Evolutionary conservation across 495 filamentous ascomycete genomes (phyloP), one percentile per base, ranked within the genome.

Genomic region (Aspergillus diversus): DNA sequence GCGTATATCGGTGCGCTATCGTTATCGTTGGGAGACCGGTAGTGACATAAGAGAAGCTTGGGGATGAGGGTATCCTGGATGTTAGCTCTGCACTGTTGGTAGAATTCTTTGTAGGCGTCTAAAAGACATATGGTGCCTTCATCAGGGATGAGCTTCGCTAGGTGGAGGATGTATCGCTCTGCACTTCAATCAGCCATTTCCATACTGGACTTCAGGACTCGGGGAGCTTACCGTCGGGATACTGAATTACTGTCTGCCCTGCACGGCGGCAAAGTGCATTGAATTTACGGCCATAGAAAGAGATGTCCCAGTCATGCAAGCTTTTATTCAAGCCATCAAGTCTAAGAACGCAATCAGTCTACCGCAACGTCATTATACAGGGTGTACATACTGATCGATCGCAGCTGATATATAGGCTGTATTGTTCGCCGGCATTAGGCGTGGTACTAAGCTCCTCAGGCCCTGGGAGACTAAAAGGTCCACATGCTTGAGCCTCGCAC

Each of bases 261-360:
- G 17, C 32, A 16, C 63, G 71, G 35, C 63, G 77, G 71, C 87
- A 89, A 61, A 84, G 74, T 8, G 75, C 70, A 52, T 88, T 87
- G 64, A 91, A 86, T 33, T 83, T 75, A 60, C 87, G 81, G 43
- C 87, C 80, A 59, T 92, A 92, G 70, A 89, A 90, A 7, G 80
- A 77, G 7, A 76, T 77, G 64, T 90, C 85, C 84, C 86, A 90
- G 5, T 81, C 77, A 58, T 77, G 80, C 53, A 92, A 71, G 15
- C 73, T 59, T 70, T 92, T 92, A 72, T 91, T 91, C 57, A 91
- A 72, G 13, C 89, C 89, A 69, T 92, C 89, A 6, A 91, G 82
- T 86, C 81, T 64, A 35, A 5, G 0, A 39, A 17, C 15, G 35
- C 32, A 46, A 27, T 27, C 2, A 27, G 21, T 27, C 2, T 27